phyloP scores from a whole-genome alignment of 441 rosid species.

The Pelargonium fulgidum region DNA sequence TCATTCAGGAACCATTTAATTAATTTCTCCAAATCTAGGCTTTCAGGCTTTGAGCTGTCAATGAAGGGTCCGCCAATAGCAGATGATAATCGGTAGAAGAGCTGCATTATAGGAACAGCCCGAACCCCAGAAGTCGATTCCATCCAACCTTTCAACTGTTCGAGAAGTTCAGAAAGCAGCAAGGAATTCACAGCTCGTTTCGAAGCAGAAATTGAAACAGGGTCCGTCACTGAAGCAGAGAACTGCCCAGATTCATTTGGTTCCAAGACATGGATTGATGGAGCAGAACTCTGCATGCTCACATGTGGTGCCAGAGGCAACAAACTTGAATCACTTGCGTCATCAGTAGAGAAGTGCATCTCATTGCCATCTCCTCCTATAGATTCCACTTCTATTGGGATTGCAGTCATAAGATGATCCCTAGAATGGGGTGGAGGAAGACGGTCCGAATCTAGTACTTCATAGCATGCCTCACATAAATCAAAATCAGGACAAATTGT shows the following conservation, averaged over 20 bases:
- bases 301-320: conserved; percentile 44
- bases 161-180: conserved; percentile 92
- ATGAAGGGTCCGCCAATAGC: conserved; percentile 97
- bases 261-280: conserved; percentile 92
- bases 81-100: conserved; percentile 95
- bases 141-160: conserved; percentile 98
- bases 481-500: conserved; percentile 99
- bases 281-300: conserved; percentile 56
- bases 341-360: conserved; percentile 76
- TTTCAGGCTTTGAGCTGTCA: conserved; percentile 83
- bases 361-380: conserved; percentile 83
- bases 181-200: conserved; percentile 90
- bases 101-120: conserved; percentile 97
- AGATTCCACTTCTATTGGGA: conserved; percentile 93
- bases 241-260: conserved; percentile 85
- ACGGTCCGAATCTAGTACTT: conserved; percentile 77
- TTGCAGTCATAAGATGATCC: conserved; percentile 97
- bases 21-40: conserved; percentile 78
- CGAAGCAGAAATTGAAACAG: conserved; percentile 94
- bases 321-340: conserved; percentile 55
- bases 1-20: conserved; percentile 90
- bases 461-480: conserved; percentile 95
- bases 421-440: conserved; percentile 96
- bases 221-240: conserved; percentile 66
- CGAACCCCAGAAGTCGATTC: conserved; percentile 72